These are phyloP conservation scores for Globisporangium spiculum DNA, from an alignment of 352 stramenopile species.

Conservation along the genomic window DNA sequence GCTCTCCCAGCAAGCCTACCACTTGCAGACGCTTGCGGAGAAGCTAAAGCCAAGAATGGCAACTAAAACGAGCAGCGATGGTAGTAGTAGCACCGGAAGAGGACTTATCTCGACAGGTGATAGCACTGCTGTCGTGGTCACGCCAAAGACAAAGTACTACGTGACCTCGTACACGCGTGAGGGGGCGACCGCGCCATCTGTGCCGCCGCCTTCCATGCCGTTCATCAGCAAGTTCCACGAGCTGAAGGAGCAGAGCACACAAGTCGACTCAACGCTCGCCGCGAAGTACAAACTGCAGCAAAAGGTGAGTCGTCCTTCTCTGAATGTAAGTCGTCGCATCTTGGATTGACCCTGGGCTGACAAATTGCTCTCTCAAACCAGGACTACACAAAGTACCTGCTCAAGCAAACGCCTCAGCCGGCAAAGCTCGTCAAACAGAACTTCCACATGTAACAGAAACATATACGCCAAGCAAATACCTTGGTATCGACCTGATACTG, in stretches of 20 bases:
- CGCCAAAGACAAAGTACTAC: slow-evolving; percentile 32
- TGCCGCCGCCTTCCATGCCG: slow-evolving; percentile 2
- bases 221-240: slow-evolving; percentile 27
- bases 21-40: slow-evolving; percentile 42
- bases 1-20: slow-evolving; percentile 53
- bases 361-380: slow-evolving; percentile 12
- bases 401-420: slow-evolving; percentile 27
- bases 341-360: not conserved
- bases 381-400: slow-evolving; percentile 46
- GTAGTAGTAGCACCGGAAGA: not conserved
- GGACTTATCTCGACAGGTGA: not conserved
- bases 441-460: slow-evolving; percentile 29
- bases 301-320: slow-evolving; percentile 27
- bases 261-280: slow-evolving; percentile 27
- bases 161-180: slow-evolving; percentile 36
- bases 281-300: slow-evolving; percentile 46
- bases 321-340: not conserved
- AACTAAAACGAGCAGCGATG: not conserved
- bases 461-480: not conserved
- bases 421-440: slow-evolving; percentile 36
- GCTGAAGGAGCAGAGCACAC: slow-evolving; percentile 28
- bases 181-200: not conserved
- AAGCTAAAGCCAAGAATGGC: not conserved
- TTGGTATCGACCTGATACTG: not conserved
- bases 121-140: slow-evolving; percentile 14